Conservation (phyloP, 2,329 filamentous ascomycete species). For the Pestalotiopsis sp. region DNA sequence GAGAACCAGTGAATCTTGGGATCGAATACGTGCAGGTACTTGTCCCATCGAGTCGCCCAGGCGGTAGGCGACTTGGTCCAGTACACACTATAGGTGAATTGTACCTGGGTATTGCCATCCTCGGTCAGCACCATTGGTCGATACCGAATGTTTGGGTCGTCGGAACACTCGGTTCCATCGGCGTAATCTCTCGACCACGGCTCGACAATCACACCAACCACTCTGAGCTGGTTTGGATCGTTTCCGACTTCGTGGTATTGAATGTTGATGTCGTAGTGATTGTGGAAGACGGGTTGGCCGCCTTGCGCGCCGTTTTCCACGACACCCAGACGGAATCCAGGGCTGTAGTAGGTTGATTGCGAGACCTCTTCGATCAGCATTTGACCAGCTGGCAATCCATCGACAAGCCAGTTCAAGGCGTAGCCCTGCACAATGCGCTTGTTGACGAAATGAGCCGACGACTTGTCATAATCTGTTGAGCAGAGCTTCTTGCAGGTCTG, state of each 20-base stretch:
- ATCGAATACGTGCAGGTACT: slow-evolving; percentile 95
- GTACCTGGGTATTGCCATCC: slow-evolving; percentile 63
- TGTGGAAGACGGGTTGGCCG: slow-evolving; percentile 72
- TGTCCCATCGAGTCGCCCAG: slow-evolving; percentile 98
- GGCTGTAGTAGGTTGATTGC: slow-evolving; percentile 81
- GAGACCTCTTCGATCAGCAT: slow-evolving; percentile 77
- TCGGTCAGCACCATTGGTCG: slow-evolving; percentile 61
- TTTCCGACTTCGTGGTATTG: slow-evolving; percentile 85
- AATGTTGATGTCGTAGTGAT: slow-evolving; percentile 92
- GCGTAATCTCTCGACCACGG: slow-evolving; percentile 71
- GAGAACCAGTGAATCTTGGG: slow-evolving; percentile 99
- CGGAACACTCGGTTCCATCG: slow-evolving; percentile 65
- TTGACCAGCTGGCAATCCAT: slow-evolving; percentile 90
- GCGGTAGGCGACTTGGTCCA: slow-evolving; percentile 84
- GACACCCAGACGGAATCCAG: slow-evolving; percentile 81
- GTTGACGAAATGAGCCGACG: slow-evolving; percentile 79
- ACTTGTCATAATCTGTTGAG: slow-evolving; percentile 63
- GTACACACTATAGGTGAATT: slow-evolving; percentile 90
- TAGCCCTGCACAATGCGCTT: slow-evolving; percentile 81
- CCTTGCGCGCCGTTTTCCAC: slow-evolving; percentile 48
- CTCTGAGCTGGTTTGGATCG: slow-evolving; percentile 72
- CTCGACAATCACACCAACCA: slow-evolving; percentile 90
- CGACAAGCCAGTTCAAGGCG: slow-evolving; percentile 93
- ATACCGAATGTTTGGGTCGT: slow-evolving; percentile 43
- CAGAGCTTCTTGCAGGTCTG: slow-evolving; percentile 87